Conservation (phyloP, 495 filamentous ascomycete species). For the Hypoxylon fuscum region DNA sequence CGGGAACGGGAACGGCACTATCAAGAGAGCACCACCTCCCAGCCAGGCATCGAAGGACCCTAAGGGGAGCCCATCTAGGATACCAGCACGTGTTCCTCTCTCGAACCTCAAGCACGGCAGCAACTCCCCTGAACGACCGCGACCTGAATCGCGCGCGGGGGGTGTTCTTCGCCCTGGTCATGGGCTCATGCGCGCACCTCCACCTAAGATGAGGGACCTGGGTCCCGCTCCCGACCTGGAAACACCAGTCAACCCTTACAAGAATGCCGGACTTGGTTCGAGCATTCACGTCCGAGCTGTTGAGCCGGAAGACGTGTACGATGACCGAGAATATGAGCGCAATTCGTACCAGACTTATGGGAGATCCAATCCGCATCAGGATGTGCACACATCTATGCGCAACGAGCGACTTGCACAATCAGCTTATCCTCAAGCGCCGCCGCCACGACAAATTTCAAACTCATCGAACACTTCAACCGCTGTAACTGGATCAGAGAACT, state of each 20-base stretch:
- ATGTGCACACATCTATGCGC: conserved; percentile 49
- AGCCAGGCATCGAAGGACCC: conserved; percentile 39
- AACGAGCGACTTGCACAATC: conserved; percentile 49
- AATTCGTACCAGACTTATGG: conserved; percentile 33
- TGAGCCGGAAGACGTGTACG: conserved; percentile 84
- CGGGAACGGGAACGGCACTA: conserved; percentile 35
- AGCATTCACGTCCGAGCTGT: conserved; percentile 77
- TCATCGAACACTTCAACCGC: conserved; percentile 75
- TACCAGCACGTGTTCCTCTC: conserved; percentile 82
- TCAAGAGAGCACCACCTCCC: conserved; percentile 38
- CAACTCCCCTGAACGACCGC: conserved; percentile 81
- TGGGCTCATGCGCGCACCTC: conserved; percentile 69
- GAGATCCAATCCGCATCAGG: conserved; percentile 40
- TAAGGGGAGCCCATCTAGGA: conserved; percentile 75
- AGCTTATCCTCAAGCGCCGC: conserved; percentile 48
- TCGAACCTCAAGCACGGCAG: conserved; percentile 80
- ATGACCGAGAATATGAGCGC: conserved; percentile 61
- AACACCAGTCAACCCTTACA: conserved; percentile 68
- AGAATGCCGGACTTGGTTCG: conserved; percentile 71
- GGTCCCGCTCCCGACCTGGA: conserved; percentile 69
- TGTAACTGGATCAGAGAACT: conserved; percentile 87
- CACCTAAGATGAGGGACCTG: conserved; percentile 90
- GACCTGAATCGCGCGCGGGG: conserved; percentile 55
- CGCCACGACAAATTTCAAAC: conserved; percentile 73
- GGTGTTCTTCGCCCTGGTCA: conserved; percentile 49